Evolutionary conservation across 202 grass and related monocot species (phyloP).

Genomic region (Brachypodium distachyon): DNA sequence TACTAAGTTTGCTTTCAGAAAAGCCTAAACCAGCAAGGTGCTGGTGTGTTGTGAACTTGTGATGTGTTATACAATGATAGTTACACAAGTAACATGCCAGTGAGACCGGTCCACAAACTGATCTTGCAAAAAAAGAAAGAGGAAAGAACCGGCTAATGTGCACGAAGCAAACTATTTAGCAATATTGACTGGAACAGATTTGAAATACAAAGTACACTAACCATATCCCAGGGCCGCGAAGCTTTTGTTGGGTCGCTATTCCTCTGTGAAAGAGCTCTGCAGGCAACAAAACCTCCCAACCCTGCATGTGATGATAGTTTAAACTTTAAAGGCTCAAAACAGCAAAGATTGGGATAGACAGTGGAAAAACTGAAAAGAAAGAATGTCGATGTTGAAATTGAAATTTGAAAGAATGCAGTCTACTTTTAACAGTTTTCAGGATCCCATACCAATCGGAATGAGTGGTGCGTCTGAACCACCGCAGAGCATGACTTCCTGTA

Average conservation of each 20-base stretch:
- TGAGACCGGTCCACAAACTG: neutral
- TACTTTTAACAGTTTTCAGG: neutral
- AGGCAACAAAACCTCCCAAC: slow-evolving; percentile 97
- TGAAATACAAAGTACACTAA: slow-evolving; percentile 25
- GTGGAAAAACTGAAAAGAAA: slow-evolving; percentile 9
- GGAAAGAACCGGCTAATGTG: neutral
- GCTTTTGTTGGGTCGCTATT: slow-evolving; percentile 92
- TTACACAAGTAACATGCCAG: neutral
- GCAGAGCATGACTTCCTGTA: slow-evolving; percentile 97
- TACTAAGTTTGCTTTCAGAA: neutral
- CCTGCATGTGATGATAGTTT: slow-evolving; percentile 56
- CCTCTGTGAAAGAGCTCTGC: slow-evolving; percentile 95
- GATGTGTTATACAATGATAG: neutral
- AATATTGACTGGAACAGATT: neutral
- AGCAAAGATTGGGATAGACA: neutral
- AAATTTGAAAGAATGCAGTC: neutral
- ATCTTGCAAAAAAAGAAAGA: neutral
- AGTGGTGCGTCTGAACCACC: slow-evolving; percentile 96
- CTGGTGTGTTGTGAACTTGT: neutral
- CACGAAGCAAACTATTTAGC: slow-evolving; percentile 9
- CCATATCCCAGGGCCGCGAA: slow-evolving; percentile 97
- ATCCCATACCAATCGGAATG: slow-evolving; percentile 79
- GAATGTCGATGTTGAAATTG: neutral
- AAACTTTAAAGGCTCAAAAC: neutral
- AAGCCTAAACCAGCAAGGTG: neutral